These are phyloP conservation scores for Tricladium varicosporioides DNA, from an alignment of 2,329 filamentous ascomycete genomes.

Conservation along the genomic window DNA sequence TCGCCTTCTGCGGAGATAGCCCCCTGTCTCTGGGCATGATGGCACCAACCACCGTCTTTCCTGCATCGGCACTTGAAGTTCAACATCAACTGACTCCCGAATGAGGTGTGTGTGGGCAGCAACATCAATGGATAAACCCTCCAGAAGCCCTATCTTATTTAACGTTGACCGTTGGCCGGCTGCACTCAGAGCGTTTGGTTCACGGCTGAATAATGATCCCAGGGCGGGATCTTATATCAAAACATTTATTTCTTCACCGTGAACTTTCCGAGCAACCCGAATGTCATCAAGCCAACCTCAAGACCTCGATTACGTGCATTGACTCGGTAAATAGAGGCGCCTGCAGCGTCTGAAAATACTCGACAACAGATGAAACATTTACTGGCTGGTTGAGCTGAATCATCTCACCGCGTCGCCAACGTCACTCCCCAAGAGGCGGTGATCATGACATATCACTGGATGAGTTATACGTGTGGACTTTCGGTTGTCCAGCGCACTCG, in stretches of 20 bases:
- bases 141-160: background rate
- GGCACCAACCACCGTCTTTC: background rate
- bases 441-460: background rate
- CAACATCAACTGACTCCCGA: slow-evolving; percentile 8
- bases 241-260: background rate
- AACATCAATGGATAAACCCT: slow-evolving; percentile 3
- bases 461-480: background rate
- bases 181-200: background rate
- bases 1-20: slow-evolving; percentile 1
- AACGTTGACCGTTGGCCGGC: background rate
- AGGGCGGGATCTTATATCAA: background rate
- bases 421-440: background rate
- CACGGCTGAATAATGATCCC: background rate
- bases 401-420: slow-evolving; percentile 6
- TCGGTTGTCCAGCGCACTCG: background rate
- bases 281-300: background rate
- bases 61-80: slow-evolving; percentile 7
- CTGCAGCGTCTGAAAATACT: background rate
- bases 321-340: background rate
- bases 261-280: background rate
- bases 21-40: background rate
- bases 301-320: background rate
- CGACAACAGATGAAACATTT: background rate
- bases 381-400: background rate
- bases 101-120: slow-evolving; percentile 11